Evolutionary conservation across 2,329 filamentous ascomycete species (phyloP).

Genomic region (Ceratocystis cubensis): DNA sequence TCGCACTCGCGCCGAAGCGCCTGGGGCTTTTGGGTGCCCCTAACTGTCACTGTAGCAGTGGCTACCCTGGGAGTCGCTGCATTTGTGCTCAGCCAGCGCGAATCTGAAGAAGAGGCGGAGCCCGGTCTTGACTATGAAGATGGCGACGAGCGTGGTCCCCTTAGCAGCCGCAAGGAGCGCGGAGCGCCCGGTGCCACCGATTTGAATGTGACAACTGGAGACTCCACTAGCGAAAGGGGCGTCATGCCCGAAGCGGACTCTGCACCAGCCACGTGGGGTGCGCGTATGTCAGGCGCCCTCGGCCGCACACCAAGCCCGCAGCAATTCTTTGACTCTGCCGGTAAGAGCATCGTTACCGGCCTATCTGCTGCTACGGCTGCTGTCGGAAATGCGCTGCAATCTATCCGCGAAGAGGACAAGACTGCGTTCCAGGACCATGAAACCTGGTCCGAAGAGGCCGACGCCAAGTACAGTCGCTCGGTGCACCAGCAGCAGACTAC

Average conservation of each 20-base stretch:
- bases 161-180: slow-evolving; percentile 6
- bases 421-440: slow-evolving; percentile 73
- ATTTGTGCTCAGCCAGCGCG: slow-evolving; percentile 89
- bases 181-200: slow-evolving; percentile 23
- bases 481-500: not conserved
- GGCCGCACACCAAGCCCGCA: slow-evolving; percentile 75
- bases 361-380: slow-evolving; percentile 72
- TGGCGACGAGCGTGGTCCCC: slow-evolving; percentile 33
- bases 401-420: slow-evolving; percentile 73
- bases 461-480: slow-evolving; percentile 44
- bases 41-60: slow-evolving; percentile 74
- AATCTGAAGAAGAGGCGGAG: slow-evolving; percentile 55
- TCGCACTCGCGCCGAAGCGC: slow-evolving; percentile 50
- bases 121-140: slow-evolving; percentile 37
- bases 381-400: slow-evolving; percentile 68
- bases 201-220: slow-evolving; percentile 24
- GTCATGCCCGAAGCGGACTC: not conserved
- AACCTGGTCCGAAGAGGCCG: slow-evolving; percentile 83
- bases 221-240: not conserved
- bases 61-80: slow-evolving; percentile 76
- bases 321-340: slow-evolving; percentile 74
- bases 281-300: slow-evolving; percentile 68
- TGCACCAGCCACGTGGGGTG: slow-evolving; percentile 47
- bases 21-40: slow-evolving; percentile 77
- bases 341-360: slow-evolving; percentile 67